These are phyloP conservation scores for Ophiostoma sp. DNA, from an alignment of 2,329 filamentous ascomycete species.

Conservation along the genomic window DNA sequence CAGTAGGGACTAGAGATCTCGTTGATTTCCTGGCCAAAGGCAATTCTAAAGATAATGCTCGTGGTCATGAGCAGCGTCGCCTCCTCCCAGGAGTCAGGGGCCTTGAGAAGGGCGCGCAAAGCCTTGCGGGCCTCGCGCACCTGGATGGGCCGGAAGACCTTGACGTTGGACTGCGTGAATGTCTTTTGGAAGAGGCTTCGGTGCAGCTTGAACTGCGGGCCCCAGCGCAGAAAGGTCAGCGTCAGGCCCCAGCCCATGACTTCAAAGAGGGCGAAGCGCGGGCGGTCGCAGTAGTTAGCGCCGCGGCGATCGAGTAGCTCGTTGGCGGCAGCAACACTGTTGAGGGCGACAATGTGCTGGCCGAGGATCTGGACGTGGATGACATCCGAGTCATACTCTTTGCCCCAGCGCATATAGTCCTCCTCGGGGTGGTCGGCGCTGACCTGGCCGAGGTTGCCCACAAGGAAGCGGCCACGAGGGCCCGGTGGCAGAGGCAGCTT, in stretches of 20 bases:
- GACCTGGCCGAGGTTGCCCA: slow-evolving; percentile 91
- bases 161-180: slow-evolving; percentile 31
- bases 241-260: slow-evolving; percentile 43
- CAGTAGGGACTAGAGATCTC: slow-evolving; percentile 38
- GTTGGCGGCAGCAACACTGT: slow-evolving; percentile 35
- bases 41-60: slow-evolving; percentile 40
- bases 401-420: slow-evolving; percentile 25
- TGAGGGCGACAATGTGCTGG: slow-evolving; percentile 37
- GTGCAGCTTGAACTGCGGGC: slow-evolving; percentile 39
- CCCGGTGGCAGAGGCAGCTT: slow-evolving; percentile 24
- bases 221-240: slow-evolving; percentile 39
- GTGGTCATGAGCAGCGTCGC: slow-evolving; percentile 37
- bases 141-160: slow-evolving; percentile 25
- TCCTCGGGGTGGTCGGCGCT: slow-evolving; percentile 79
- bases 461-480: slow-evolving; percentile 41
- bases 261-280: slow-evolving; percentile 36
- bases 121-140: slow-evolving; percentile 33
- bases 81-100: slow-evolving; percentile 36
- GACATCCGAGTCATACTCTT: slow-evolving; percentile 30
- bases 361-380: slow-evolving; percentile 34
- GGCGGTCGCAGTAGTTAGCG: slow-evolving; percentile 38
- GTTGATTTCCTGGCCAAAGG: slow-evolving; percentile 39
- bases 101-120: slow-evolving; percentile 32
- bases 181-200: slow-evolving; percentile 39
- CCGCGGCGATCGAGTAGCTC: slow-evolving; percentile 40